A percentile compares a stretch with the other conserved stretches of the same genome.
phyloP scores from a whole-genome alignment of 2,329 filamentous ascomycete species.

The Verticillium dahliae region DNA sequence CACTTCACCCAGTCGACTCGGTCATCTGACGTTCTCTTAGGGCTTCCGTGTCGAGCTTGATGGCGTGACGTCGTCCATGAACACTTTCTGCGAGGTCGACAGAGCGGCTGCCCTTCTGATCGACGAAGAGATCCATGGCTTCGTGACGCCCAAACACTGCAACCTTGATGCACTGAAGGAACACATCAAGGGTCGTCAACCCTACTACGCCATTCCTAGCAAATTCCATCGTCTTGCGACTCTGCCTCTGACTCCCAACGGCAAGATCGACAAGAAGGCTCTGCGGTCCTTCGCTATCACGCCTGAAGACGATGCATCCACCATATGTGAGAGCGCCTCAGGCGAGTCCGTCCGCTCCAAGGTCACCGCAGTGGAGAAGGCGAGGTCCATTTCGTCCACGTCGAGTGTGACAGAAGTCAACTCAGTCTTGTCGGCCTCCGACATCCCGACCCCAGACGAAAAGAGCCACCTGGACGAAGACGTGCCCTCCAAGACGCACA shows the following conservation, averaged over 20 bases:
- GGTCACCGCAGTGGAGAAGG: slow-evolving; percentile 6
- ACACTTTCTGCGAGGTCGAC: slow-evolving; percentile 34
- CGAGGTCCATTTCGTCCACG: not conserved
- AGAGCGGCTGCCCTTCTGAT: slow-evolving; percentile 40
- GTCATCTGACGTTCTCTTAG: slow-evolving; percentile 14
- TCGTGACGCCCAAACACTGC: slow-evolving; percentile 30
- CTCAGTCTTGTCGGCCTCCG: not conserved
- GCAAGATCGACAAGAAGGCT: slow-evolving; percentile 46
- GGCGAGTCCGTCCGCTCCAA: slow-evolving; percentile 1
- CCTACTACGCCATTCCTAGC: slow-evolving; percentile 49
- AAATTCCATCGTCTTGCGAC: slow-evolving; percentile 32
- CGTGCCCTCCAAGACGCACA: slow-evolving; percentile 32
- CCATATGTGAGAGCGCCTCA: not conserved
- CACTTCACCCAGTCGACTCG: not conserved
- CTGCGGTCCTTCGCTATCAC: slow-evolving; percentile 25
- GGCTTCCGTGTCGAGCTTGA: slow-evolving; percentile 54
- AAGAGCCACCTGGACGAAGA: slow-evolving; percentile 13
- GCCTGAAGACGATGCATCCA: not conserved
- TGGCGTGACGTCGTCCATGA: slow-evolving; percentile 44
- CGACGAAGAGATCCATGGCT: slow-evolving; percentile 40
- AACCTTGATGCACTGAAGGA: slow-evolving; percentile 28
- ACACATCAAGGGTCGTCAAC: slow-evolving; percentile 34
- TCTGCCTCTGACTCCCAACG: slow-evolving; percentile 45
- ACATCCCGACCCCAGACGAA: slow-evolving; percentile 1
- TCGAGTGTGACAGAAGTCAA: not conserved